Evolutionary conservation across 2,329 filamentous ascomycete species (phyloP), one percentile per base, ranked within the genome.

Genomic region (Anthostomella pinea): DNA sequence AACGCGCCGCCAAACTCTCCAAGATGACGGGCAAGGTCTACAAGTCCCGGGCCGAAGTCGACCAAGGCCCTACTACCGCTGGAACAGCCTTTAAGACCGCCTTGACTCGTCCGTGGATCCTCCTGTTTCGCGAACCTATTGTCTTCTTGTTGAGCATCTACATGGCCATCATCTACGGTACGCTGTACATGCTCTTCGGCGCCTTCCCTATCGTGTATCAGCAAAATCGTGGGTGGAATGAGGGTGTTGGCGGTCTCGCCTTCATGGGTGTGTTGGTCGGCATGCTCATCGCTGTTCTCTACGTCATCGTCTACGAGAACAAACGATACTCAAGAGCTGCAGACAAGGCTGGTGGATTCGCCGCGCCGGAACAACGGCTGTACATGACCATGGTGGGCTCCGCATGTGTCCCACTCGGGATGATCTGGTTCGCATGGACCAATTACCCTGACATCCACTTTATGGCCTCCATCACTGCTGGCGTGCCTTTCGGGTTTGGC

Each of bases 41-140:
- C 58, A 59, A 67, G 26, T 26, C 19, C 17, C 25, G 20, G 13
- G 8, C 30, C 9, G 36, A 39, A 22, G 7, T 13, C 28, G 16
- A 7, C 14, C 4, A 16, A 30, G 14, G 24, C 23, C n/a, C n/a
- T n/a, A 4, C 8, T 20, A 1, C 20, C 6, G 1, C 9, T 10
- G 3, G 6, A 17, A 2, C 30, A 33, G 10, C n/a, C 68, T 32
- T 73, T 69, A n/a, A n/a, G n/a, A n/a, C n/a, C 2, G 70, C 77
- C 2, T 63, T 84, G 10, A 64, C 70, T 26, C 69, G 83, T 3
- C 83, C 83, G 2, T 83, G 81, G 78, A 64, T 81, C 30, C 68
- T 87, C 35, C 70, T 87, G 3, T 81, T 85, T 64, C 62, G 63
- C 28, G 83, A 87, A 53, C 83, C 83, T 4, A 86, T 86, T 49